These are phyloP conservation scores for Xylaria longipes DNA, from an alignment of 495 filamentous ascomycete genomes.

Conservation along the genomic window DNA sequence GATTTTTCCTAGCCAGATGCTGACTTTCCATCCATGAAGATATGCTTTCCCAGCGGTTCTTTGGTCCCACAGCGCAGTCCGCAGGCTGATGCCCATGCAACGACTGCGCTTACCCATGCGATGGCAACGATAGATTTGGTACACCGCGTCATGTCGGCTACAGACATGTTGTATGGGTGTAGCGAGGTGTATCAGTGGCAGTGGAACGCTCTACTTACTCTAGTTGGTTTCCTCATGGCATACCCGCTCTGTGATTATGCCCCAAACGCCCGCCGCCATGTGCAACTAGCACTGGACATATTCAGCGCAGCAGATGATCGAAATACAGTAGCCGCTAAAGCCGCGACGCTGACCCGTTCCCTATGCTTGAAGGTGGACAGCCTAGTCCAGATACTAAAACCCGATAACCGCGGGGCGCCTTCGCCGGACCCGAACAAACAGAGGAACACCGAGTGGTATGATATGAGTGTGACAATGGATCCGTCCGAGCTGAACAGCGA, in stretches of 20 bases:
- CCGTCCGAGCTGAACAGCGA: slow-evolving; percentile 20
- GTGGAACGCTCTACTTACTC: slow-evolving; percentile 44
- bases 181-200: slow-evolving; percentile 43
- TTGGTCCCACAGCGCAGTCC: slow-evolving; percentile 29
- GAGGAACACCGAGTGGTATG: slow-evolving; percentile 11
- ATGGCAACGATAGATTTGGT: slow-evolving; percentile 31
- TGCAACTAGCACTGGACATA: slow-evolving; percentile 25
- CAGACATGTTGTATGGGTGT: slow-evolving; percentile 36
- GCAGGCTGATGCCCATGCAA: slow-evolving; percentile 33
- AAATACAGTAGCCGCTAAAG: slow-evolving; percentile 5
- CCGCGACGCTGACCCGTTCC: slow-evolving; percentile 11
- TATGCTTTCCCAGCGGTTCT: slow-evolving; percentile 36
- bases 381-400: slow-evolving; percentile 23
- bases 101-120: slow-evolving; percentile 40
- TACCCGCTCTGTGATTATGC: slow-evolving; percentile 17
- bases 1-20: background rate
- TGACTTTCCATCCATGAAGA: slow-evolving; percentile 9
- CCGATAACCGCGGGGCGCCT: background rate
- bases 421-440: background rate
- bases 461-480: background rate
- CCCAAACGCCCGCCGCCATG: background rate
- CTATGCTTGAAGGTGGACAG: slow-evolving; percentile 26
- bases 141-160: slow-evolving; percentile 31
- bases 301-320: slow-evolving; percentile 20
- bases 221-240: slow-evolving; percentile 44